A percentile compares a stretch with the other conserved stretches of the same genome.
phyloP scores from a whole-genome alignment of 306 rosid genomes.

The Hippophae rhamnoides region DNA sequence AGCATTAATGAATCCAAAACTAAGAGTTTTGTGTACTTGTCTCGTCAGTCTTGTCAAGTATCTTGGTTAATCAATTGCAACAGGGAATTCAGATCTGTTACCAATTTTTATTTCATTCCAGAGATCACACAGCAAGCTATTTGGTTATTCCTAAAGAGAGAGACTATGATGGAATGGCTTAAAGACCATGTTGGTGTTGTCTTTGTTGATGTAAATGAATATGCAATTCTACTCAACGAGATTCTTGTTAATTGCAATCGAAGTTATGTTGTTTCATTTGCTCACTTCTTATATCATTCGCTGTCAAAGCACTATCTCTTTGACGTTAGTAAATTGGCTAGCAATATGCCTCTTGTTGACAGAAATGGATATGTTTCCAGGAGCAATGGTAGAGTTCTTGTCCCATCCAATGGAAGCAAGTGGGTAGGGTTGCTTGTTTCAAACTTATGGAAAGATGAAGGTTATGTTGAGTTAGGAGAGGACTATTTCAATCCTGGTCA shows the following conservation, averaged over 20 bases:
- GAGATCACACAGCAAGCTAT: slow-evolving; percentile 39
- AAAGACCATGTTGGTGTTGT: slow-evolving; percentile 8
- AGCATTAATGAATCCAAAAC: slow-evolving; percentile 20
- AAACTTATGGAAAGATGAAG: slow-evolving; percentile 49
- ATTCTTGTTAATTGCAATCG: slow-evolving; percentile 8
- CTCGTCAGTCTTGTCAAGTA: slow-evolving; percentile 10
- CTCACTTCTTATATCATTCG: slow-evolving; percentile 55
- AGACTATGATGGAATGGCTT: slow-evolving; percentile 38
- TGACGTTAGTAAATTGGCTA: slow-evolving; percentile 16
- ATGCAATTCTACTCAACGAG: slow-evolving; percentile 21
- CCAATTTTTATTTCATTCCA: slow-evolving; percentile 40
- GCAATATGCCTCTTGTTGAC: slow-evolving; percentile 51
- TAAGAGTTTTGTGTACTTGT: slow-evolving; percentile 18
- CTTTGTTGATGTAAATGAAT: slow-evolving; percentile 9
- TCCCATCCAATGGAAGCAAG: slow-evolving; percentile 60
- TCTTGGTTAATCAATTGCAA: slow-evolving; percentile 57
- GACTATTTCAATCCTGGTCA: slow-evolving; percentile 21
- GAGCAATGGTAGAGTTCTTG: slow-evolving; percentile 26
- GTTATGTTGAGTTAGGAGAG: slow-evolving; percentile 46
- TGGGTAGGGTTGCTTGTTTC: slow-evolving; percentile 53
- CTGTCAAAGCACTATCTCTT: slow-evolving; percentile 10
- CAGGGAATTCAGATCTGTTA: slow-evolving; percentile 23
- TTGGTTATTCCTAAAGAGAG: neutral
- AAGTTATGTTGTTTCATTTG: slow-evolving; percentile 28
- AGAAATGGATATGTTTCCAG: slow-evolving; percentile 27